Evolutionary conservation across 768 basidiomycete genomes (phyloP).

Genomic region (Psilocybe sp.): DNA sequence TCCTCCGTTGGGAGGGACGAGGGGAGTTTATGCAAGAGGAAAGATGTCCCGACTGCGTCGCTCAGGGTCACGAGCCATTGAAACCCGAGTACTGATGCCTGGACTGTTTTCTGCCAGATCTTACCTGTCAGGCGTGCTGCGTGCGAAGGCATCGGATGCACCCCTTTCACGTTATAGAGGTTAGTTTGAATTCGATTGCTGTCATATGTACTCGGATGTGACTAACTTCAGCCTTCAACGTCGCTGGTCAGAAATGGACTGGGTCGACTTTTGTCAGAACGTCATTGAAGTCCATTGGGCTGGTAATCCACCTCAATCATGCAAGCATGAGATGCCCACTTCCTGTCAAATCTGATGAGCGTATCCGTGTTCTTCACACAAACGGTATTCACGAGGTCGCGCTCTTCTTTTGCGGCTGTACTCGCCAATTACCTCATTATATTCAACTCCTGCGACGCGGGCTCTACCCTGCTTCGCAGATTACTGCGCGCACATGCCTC

Average conservation of each 20-base stretch:
- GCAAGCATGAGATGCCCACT: not conserved
- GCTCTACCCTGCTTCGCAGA: constrained; percentile 1
- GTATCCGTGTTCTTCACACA: constrained; percentile 2
- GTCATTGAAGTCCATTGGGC: not conserved
- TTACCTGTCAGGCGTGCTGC: too few relatives aligned
- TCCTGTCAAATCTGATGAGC: not conserved
- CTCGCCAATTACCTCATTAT: not conserved
- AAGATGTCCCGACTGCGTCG: too few relatives aligned
- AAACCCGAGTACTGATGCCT: too few relatives aligned
- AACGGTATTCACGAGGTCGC: constrained; percentile 4
- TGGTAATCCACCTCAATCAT: constrained; percentile 2
- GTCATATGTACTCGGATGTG: too few relatives aligned
- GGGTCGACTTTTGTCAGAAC: not conserved
- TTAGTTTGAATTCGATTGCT: too few relatives aligned
- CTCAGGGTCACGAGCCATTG: too few relatives aligned
- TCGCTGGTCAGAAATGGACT: not conserved
- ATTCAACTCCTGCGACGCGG: constrained; percentile 3
- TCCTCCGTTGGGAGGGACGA: too few relatives aligned
- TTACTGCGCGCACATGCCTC: not conserved
- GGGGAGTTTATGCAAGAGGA: too few relatives aligned
- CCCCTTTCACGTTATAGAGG: too few relatives aligned
- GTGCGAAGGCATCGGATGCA: too few relatives aligned
- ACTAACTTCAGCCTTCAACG: not conserved
- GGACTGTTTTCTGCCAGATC: too few relatives aligned
- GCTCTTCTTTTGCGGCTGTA: constrained; percentile 1